These are phyloP conservation scores for Penicillium decumbens DNA, from an alignment of 2,329 filamentous ascomycete species.

Conservation along the genomic window DNA sequence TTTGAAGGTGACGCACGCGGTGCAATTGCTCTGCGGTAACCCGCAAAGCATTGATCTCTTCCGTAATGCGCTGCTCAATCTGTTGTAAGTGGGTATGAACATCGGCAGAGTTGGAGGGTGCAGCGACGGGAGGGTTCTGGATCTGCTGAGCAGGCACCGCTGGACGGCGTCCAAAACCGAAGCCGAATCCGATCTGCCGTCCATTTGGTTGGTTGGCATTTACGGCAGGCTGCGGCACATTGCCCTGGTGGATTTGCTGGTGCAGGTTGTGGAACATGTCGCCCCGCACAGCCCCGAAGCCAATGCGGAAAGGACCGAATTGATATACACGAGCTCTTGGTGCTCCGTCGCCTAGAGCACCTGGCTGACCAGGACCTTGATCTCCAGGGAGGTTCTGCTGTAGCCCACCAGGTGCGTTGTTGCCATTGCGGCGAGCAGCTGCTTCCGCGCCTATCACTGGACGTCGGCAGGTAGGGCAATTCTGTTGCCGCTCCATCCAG, in stretches of 20 bases:
- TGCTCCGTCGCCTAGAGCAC: constrained; percentile 32
- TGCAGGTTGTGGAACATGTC: constrained; percentile 63
- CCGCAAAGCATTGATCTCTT: constrained; percentile 61
- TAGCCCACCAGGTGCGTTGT: constrained; percentile 25
- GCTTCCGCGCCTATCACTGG: constrained; percentile 58
- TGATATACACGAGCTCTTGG: constrained; percentile 61
- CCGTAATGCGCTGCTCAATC: constrained; percentile 64
- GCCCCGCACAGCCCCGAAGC: constrained; percentile 59
- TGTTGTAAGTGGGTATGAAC: constrained; percentile 60
- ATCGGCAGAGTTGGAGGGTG: constrained; percentile 23
- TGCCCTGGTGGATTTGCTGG: constrained; percentile 55
- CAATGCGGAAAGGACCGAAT: constrained; percentile 68
- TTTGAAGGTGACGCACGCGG: constrained; percentile 62
- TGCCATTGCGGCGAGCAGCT: constrained; percentile 29
- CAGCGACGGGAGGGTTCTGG: constrained; percentile 10
- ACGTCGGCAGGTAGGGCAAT: constrained; percentile 88
- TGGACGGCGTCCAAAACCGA: constrained; percentile 39
- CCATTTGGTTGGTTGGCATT: constrained; percentile 31
- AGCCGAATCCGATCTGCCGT: constrained; percentile 40
- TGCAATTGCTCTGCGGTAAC: constrained; percentile 63
- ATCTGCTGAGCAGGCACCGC: constrained; percentile 15
- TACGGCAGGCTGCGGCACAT: constrained; percentile 36
- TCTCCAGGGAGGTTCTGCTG: constrained; percentile 34
- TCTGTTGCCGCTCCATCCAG: constrained; percentile 95
- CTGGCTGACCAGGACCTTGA: constrained; percentile 38